Percentiles rank a stretch among this genome's conserved stretches.
Conservation (phyloP, 495 filamentous ascomycete species). For the Geoglossum glabrum region DNA sequence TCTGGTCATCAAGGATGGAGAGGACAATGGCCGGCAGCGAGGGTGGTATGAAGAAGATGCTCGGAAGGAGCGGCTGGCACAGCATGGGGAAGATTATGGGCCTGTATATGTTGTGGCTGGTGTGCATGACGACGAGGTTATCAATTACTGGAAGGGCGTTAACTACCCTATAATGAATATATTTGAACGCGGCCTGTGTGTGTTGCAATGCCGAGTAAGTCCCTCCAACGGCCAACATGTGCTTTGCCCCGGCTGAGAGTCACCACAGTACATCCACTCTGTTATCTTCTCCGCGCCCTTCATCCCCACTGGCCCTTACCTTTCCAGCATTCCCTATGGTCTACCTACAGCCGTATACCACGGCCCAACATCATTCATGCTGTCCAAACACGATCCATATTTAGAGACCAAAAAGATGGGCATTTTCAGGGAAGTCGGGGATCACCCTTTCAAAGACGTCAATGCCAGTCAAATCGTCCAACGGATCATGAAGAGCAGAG, state of each 20-base stretch:
- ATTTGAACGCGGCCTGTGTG: slow-evolving; percentile 86
- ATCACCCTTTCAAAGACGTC: slow-evolving; percentile 63
- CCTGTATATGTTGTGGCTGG: slow-evolving; percentile 77
- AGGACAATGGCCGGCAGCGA: slow-evolving; percentile 35
- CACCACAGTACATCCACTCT: slow-evolving; percentile 56
- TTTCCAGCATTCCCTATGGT: slow-evolving; percentile 54
- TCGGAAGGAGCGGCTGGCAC: slow-evolving; percentile 35
- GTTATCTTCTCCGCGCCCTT: slow-evolving; percentile 82
- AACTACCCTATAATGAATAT: slow-evolving; percentile 99
- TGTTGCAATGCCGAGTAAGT: slow-evolving; percentile 75
- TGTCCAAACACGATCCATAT: slow-evolving; percentile 73
- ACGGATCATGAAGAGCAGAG: slow-evolving; percentile 65
- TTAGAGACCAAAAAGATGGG: slow-evolving; percentile 29
- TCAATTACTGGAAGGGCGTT: slow-evolving; percentile 86
- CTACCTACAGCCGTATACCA: slow-evolving; percentile 75
- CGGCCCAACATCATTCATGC: slow-evolving; percentile 82
- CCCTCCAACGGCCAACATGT: not conserved
- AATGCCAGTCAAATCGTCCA: slow-evolving; percentile 86
- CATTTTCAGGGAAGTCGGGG: slow-evolving; percentile 19
- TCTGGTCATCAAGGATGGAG: slow-evolving; percentile 49
- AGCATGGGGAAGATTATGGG: slow-evolving; percentile 45
- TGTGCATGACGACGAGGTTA: slow-evolving; percentile 81
- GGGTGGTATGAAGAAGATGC: slow-evolving; percentile 56
- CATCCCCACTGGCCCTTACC: slow-evolving; percentile 52
- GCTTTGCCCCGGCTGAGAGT: not conserved